phyloP scores from a whole-genome alignment of 2,329 filamentous ascomycete genomes.

The Trichoderma simmonsii region DNA sequence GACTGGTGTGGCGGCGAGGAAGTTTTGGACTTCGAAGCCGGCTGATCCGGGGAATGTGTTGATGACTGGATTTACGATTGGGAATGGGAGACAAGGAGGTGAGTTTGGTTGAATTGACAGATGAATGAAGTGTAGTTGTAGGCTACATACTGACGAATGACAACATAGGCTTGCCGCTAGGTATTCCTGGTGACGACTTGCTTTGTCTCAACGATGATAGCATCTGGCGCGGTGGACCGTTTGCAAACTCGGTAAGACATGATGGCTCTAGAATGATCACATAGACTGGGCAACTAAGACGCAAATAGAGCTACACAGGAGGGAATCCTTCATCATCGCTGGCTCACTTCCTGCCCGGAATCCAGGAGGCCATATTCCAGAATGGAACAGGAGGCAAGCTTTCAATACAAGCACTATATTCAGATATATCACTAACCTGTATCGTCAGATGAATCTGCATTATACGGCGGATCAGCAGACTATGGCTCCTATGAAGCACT shows the following conservation, averaged over 20 bases:
- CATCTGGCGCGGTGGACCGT: conserved; percentile 50
- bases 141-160: background rate
- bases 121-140: background rate
- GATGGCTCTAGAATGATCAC: background rate
- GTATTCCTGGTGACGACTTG: conserved; percentile 40
- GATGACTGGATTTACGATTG: conserved; percentile 43
- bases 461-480: conserved; percentile 38
- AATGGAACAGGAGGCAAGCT: conserved; percentile 46
- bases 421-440: background rate
- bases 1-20: background rate
- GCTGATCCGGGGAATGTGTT: conserved; percentile 23
- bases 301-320: conserved; percentile 40
- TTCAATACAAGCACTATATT: background rate
- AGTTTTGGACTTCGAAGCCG: conserved; percentile 14
- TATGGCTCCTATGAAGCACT: conserved; percentile 48
- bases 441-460: conserved; percentile 31
- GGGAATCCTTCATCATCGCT: conserved; percentile 42
- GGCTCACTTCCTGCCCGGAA: conserved; percentile 37
- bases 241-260: conserved; percentile 37
- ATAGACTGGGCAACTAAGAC: background rate
- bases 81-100: conserved; percentile 48
- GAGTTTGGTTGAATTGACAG: background rate
- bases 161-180: conserved; percentile 36
- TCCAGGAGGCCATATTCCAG: conserved; percentile 46
- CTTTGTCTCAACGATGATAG: conserved; percentile 47